Evolutionary conservation across 1,284 basidiomycete species (phyloP), one percentile per base, ranked within the genome.

Genomic region (Fomitiporia mediterranea): DNA sequence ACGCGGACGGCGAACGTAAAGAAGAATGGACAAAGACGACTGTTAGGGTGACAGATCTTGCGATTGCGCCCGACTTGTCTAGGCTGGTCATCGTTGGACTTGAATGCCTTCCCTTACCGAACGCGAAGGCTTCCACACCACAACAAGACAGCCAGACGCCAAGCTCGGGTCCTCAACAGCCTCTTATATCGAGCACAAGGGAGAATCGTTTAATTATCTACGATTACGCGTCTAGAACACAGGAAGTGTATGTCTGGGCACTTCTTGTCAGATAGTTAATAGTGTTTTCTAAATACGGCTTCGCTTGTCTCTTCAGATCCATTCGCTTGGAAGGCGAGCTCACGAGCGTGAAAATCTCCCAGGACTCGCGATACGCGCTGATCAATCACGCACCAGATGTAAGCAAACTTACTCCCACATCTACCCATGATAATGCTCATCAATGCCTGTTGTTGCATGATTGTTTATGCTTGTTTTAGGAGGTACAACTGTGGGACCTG

Each of bases 401-500:
- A 68, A 77, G 87, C n/a, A 75, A 61, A 46, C 51, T 55, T 52
- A 35, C 51, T 57, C 46, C 38, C 48, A 59, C 58, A 13, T 32
- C 37, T 19, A 53, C 39, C 49, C 25, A 46, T 17, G 34, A 51
- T 52, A 40, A 40, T 62, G 51, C 65, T 49, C 47, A 58, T 50
- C 44, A 46, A 53, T 11, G 28, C 30, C 51, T 17, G 39, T 49
- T 50, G 25, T 30, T 35, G 43, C 28, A 27, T 30, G 5, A 35
- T 56, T 37, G 43, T 62, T 44, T 49, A 37, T 46, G 52, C 47
- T 21, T 53, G 11, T 43, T 63, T 42, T 65, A 96, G 91, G 94
- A 97, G 72, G 81, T 98, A 46, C 86, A 93, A 64, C 71, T 98
- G 60, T 93, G 90, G 84, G 86, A 94, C 66, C 78, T 98, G 47